Percentiles rank a stretch among this genome's conserved stretches.
Evolutionary conservation across 805 yeast species (phyloP).

Genomic region (Teunomyces pallodes): DNA sequence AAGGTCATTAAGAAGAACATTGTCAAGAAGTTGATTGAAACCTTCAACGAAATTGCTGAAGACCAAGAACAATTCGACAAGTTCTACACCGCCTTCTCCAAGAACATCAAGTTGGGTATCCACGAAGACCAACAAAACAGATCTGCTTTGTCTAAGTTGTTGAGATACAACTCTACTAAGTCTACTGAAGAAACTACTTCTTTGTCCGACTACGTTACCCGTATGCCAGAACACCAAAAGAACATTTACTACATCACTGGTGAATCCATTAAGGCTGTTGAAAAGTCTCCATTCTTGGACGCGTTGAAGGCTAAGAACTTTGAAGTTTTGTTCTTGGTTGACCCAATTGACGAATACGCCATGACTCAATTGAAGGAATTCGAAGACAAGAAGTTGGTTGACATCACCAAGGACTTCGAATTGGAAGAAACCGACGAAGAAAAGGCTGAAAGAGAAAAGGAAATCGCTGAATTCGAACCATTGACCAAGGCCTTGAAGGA

Average conservation of each 20-base stretch:
- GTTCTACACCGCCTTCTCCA: slow-evolving; percentile 96
- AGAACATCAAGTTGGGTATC: slow-evolving; percentile 97
- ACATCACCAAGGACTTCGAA: slow-evolving; percentile 98
- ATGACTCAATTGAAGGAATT: slow-evolving; percentile 99
- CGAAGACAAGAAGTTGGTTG: slow-evolving; percentile 98
- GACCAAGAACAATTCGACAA: slow-evolving; percentile 97
- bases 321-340: slow-evolving; percentile 96
- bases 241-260: slow-evolving; percentile 99
- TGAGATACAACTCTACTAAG: slow-evolving; percentile 97
- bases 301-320: slow-evolving; percentile 98
- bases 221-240: slow-evolving; percentile 99
- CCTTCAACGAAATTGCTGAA: slow-evolving; percentile 99
- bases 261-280: slow-evolving; percentile 96
- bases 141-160: slow-evolving; percentile 87
- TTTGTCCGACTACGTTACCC: slow-evolving; percentile 93
- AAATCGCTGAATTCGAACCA: slow-evolving; percentile 86
- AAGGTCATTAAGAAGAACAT: slow-evolving; percentile 99
- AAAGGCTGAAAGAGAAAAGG: slow-evolving; percentile 91
- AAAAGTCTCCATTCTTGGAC: slow-evolving; percentile 98
- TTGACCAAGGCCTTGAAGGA: slow-evolving; percentile 96
- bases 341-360: slow-evolving; percentile 99
- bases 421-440: slow-evolving; percentile 98
- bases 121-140: slow-evolving; percentile 99
- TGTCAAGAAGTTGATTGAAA: slow-evolving; percentile 96
- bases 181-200: slow-evolving; percentile 92